A percentile compares a stretch with the other conserved stretches of the same genome.
phyloP scores from a whole-genome alignment of 495 filamentous ascomycete genomes.

The Tuber microsphaerosporum region DNA sequence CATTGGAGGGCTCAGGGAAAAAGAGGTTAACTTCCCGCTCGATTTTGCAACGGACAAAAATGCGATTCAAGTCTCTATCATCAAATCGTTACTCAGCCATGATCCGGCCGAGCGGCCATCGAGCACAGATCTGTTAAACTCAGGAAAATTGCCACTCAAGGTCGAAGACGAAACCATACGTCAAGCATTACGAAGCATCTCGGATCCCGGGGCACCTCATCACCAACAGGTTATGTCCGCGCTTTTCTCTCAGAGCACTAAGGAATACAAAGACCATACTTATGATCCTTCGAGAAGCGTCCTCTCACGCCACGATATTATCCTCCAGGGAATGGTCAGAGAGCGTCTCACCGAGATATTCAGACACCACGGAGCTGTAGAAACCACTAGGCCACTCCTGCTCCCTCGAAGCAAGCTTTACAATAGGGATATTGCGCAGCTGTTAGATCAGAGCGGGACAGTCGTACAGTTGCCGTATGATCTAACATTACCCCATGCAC shows the following conservation, averaged over 20 bases:
- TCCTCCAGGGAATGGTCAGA: conserved; percentile 68
- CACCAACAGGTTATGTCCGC: conserved; percentile 80
- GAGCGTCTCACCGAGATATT: conserved; percentile 72
- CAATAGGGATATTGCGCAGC: conserved; percentile 58
- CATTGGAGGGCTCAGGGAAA: conserved; percentile 61
- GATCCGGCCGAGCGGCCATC: conserved; percentile 73
- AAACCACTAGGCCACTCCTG: conserved; percentile 62
- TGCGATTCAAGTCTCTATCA: conserved; percentile 63
- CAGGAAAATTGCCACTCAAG: conserved; percentile 79
- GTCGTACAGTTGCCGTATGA: conserved; percentile 87
- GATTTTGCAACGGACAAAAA: conserved; percentile 73
- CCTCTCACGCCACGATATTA: conserved; percentile 56
- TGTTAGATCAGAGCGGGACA: conserved; percentile 76
- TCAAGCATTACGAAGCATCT: conserved; percentile 68
- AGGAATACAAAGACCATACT: conserved; percentile 72
- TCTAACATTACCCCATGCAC: conserved; percentile 79
- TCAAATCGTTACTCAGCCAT: conserved; percentile 72
- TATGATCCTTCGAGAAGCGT: conserved; percentile 66
- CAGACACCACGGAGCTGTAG: conserved; percentile 83
- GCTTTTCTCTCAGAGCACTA: conserved; percentile 66
- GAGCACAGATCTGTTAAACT: conserved; percentile 75
- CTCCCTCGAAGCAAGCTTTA: conserved; percentile 80
- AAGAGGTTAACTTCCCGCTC: conserved; percentile 59
- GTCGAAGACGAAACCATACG: conserved; percentile 87
- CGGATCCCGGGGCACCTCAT: conserved; percentile 76